phyloP scores from a whole-genome alignment of 2,329 filamentous ascomycete genomes.

The Fusarium vanettenii region DNA sequence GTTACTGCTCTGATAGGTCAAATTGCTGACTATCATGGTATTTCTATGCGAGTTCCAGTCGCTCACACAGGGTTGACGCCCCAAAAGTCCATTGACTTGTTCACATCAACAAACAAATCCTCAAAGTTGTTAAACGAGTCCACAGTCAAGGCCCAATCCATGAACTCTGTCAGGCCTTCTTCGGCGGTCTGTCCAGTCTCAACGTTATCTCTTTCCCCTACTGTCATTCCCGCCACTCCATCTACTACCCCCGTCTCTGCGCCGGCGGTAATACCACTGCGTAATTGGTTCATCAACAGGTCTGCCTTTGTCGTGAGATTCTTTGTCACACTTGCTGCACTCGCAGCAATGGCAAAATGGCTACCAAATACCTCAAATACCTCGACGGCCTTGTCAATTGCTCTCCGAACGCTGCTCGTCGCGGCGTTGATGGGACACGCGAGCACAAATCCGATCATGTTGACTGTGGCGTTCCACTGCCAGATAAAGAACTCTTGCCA shows the following conservation, averaged over 20 bases:
- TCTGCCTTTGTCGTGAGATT: conserved; percentile 39
- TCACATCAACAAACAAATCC: conserved; percentile 34
- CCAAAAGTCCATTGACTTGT: conserved; percentile 15
- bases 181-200: not conserved
- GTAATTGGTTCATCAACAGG: conserved; percentile 14
- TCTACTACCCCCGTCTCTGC: not conserved
- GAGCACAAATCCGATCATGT: conserved; percentile 48
- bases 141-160: conserved; percentile 45
- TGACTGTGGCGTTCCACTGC: conserved; percentile 48
- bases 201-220: not conserved
- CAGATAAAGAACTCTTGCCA: conserved; percentile 45
- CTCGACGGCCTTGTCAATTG: conserved; percentile 54
- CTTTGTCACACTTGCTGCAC: conserved; percentile 52
- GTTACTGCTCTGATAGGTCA: not conserved
- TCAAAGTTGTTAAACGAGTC: conserved; percentile 43
- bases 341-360: conserved; percentile 55
- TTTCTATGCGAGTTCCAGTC: not conserved
- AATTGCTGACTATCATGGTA: not conserved
- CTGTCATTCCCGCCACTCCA: not conserved
- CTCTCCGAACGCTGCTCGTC: conserved; percentile 37
- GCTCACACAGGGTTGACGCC: not conserved
- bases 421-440: conserved; percentile 44
- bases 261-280: conserved; percentile 16
- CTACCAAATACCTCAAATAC: conserved; percentile 49
- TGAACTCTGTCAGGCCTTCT: conserved; percentile 36